A percentile compares a stretch with the other conserved stretches of the same genome.
Conservation (phyloP, 2,329 filamentous ascomycete genomes). For the Juglanconis sp. region DNA sequence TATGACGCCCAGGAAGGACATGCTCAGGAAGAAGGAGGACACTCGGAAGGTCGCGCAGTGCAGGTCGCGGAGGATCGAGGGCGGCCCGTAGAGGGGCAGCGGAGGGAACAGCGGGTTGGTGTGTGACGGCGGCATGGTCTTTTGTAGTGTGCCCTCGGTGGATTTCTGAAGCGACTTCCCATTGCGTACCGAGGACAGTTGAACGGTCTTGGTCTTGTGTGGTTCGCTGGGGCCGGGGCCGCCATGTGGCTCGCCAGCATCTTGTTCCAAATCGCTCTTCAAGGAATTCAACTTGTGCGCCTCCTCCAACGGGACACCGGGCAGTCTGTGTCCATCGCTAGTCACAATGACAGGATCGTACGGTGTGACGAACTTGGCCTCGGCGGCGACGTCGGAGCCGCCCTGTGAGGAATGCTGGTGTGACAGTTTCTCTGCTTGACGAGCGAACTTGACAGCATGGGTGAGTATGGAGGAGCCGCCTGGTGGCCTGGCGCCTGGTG, state of each 20-base stretch:
- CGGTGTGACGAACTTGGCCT: constrained; percentile 64
- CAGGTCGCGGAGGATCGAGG: constrained; percentile 60
- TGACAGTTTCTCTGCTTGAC: constrained; percentile 59
- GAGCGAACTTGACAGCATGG: constrained; percentile 53
- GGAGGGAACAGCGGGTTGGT: constrained; percentile 84
- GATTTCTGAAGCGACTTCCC: constrained; percentile 39
- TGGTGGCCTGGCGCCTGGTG: neutral
- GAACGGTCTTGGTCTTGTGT: constrained; percentile 18
- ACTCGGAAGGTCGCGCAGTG: constrained; percentile 64
- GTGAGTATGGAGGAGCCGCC: constrained; percentile 22
- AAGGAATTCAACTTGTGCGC: constrained; percentile 67
- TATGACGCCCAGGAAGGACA: constrained; percentile 73
- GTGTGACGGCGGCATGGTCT: constrained; percentile 58
- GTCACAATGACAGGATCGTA: constrained; percentile 71
- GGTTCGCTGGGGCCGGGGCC: constrained; percentile 26
- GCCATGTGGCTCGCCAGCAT: constrained; percentile 24
- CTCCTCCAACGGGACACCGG: constrained; percentile 66
- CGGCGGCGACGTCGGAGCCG: constrained; percentile 49
- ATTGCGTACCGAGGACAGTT: constrained; percentile 25
- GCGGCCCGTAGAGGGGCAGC: constrained; percentile 75
- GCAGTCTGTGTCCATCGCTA: constrained; percentile 62
- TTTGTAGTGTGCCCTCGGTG: constrained; percentile 43
- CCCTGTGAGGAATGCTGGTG: constrained; percentile 32
- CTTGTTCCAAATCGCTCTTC: constrained; percentile 44
- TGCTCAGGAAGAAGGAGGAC: constrained; percentile 71